Evolutionary conservation across 1,139 yeast species (phyloP), one percentile per base, ranked within the genome.

Genomic region (Diutina catenulata): DNA sequence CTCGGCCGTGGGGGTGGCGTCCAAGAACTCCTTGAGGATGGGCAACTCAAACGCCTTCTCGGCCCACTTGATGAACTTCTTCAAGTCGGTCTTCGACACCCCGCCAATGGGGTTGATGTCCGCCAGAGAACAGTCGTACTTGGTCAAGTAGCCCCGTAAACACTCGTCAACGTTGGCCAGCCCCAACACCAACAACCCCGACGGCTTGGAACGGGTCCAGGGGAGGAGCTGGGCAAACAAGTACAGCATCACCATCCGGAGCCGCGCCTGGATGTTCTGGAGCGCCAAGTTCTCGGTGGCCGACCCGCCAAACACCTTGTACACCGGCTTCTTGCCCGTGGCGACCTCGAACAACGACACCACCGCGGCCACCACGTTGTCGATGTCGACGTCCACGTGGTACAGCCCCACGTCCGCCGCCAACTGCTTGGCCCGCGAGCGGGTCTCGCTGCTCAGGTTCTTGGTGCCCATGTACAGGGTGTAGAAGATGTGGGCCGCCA

Each of bases 111-210:
- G 99, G 53, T 91, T 91, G 43, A 91, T 74, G 60, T 91, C 99
- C 2, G 98, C 98, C 28, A 94, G 80, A 11, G 96, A 87, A 55
- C 96, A 87, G 57, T 91, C 99, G 56, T 91, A 91, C 55, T 91
- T 91, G 11, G 99, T 91, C 52, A 93, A 68, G 52, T 91, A 91
- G 0, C 99, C 99, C 45, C 99, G 69, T 44, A 91, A 63, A 49
- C 95, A 86, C 56, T 91, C 99, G 56, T 91, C 99, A n/a, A 91
- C 98, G 55, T 91, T 91, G 6, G 98, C 96, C 53, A 94, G 80
- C 1, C 98, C 98, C 40, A 91, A 66, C 7, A 91, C 99, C 33
- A 91, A 64, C 38, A 91, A 60, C 0, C 97, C 95, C 4, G 87
- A 87, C 13, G 77, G 70, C 37, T 71, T 66, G 23, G 40, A 41